Conservation (phyloP, 805 yeast genomes). For the Sugiyamaella valdiviana region DNA sequence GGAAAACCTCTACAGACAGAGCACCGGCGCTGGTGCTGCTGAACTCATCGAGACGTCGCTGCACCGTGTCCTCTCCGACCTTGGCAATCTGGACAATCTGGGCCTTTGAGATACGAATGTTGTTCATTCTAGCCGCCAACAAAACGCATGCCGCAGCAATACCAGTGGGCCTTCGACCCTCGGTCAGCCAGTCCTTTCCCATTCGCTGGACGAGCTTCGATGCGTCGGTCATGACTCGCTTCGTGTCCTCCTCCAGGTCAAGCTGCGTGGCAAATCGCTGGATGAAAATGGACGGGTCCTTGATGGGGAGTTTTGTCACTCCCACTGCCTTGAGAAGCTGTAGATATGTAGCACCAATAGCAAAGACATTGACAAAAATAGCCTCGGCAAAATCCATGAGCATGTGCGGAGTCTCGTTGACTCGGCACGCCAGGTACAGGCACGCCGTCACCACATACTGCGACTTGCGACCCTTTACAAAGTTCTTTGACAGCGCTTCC, state of each 20-base stretch:
- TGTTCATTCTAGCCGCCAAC: constrained; percentile 95
- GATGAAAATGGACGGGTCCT: constrained; percentile 90
- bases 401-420: constrained; percentile 88
- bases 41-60: constrained; percentile 83
- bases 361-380: constrained; percentile 83
- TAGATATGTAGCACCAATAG: constrained; percentile 92
- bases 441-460: constrained; percentile 96
- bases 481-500: constrained; percentile 76
- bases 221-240: constrained; percentile 82
- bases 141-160: constrained; percentile 94
- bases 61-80: constrained; percentile 90
- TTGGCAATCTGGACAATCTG: constrained; percentile 94
- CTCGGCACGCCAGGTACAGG: constrained; percentile 88
- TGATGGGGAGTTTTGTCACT: constrained; percentile 71
- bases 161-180: constrained; percentile 97
- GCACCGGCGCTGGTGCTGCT: constrained; percentile 67
- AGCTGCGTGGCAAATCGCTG: constrained; percentile 89
- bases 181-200: constrained; percentile 93
- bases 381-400: constrained; percentile 89
- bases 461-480: constrained; percentile 95
- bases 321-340: constrained; percentile 85
- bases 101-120: constrained; percentile 81
- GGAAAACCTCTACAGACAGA: constrained; percentile 66
- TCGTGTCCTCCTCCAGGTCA: constrained; percentile 62
- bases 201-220: constrained; percentile 78